Base-by-base conservation (phyloP, 805 yeast genomes). In the Candida glaebosa region DNA sequence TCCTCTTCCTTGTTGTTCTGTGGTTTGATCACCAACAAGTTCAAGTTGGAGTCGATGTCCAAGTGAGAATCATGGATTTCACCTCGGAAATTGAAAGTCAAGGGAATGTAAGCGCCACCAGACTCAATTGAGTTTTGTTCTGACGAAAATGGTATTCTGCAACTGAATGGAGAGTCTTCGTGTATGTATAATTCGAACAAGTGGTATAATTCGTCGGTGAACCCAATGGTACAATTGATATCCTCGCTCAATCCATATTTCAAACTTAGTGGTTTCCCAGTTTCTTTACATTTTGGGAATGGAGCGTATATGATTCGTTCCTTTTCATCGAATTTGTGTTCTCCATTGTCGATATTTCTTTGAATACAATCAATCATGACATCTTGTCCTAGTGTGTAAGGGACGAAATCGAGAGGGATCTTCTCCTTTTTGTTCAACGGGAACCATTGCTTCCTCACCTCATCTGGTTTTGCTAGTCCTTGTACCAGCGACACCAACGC, bases 81-180 rank as follows among this genome's bases (percentile, higher is more conserved):
- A 3, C 91, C 91, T 49, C 88, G 71, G 41, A 84, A 63, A 50
- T 78, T 77, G 56, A 84, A 70, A 5, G 79, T 73, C 41, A 84
- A 59, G 4, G 91, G 90, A 9, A 83, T 63, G 26, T 55, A 63
- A 5, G 76, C 75, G 2, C 73, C 72, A 5, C 71, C 71, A 49
- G 62, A 59, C 40, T 63, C 71, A 26, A 72, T 65, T 32, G 67
- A 63, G 41, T 67, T 62, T 28, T 64, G 64, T 37, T 65, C 71
- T 15, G 74, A 62, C 43, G 73, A 65, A 36, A 78, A 58, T 3
- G 85, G 84, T 7, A 82, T 49, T 41, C 83, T 67, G 58, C 93
- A 85, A 36, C 84, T 74, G 54, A 81, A 78, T 20, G 93, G 93
- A 6, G 76, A 80, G 56, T 85, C 93, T 55, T 84, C 84, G 58